phyloP scores from a whole-genome alignment of 2,329 filamentous ascomycete genomes.

The Alternaria sp. region DNA sequence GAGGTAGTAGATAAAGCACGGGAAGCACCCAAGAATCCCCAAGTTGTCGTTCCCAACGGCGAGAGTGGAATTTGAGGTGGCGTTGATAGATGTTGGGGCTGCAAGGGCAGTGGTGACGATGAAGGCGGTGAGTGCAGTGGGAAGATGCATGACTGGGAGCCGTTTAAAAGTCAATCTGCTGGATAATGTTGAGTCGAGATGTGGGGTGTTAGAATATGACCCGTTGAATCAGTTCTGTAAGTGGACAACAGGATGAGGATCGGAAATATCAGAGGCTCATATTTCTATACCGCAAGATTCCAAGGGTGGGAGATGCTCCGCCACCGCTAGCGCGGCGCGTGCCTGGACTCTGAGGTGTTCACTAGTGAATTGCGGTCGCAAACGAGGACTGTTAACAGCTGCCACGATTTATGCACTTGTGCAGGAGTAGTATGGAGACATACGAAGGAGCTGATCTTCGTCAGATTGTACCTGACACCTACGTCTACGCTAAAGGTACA shows the following conservation, averaged over 20 bases:
- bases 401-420: not conserved
- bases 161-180: not conserved
- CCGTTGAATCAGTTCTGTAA: not conserved
- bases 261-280: not conserved
- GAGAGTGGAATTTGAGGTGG: not conserved
- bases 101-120: not conserved
- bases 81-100: not conserved
- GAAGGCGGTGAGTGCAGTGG: not conserved
- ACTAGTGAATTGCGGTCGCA: not conserved
- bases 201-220: not conserved
- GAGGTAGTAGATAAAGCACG: not conserved
- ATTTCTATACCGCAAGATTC: not conserved
- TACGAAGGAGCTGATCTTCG: not conserved
- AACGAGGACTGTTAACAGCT: not conserved
- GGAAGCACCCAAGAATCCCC: not conserved
- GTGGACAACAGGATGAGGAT: not conserved
- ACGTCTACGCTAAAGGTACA: not conserved
- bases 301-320: not conserved
- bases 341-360: too few species aligned
- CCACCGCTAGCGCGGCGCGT: not conserved
- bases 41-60: not conserved
- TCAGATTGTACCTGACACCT: not conserved
- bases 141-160: not conserved
- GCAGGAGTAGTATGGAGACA: not conserved
- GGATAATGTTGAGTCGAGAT: rapidly evolving